Evolutionary conservation across 306 rosid genomes (phyloP), one percentile per base, ranked within the genome.

Genomic region (Vigna trinervia): DNA sequence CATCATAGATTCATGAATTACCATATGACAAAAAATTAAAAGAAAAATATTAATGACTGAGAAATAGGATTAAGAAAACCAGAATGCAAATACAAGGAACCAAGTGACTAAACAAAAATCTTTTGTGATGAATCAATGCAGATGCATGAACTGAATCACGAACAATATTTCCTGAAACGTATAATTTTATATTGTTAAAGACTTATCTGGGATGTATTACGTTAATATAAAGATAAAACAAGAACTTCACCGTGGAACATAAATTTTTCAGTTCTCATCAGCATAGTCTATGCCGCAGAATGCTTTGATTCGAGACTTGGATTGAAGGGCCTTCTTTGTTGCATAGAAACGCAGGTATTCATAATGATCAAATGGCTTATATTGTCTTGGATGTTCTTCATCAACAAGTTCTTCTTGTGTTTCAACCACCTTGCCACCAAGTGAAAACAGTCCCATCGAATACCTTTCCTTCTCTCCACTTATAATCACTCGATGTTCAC

Each of bases 381-480:
- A 83, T n/a, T 15, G 43, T 62, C 13, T 32, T 32, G 78, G 78
- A 69, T 83, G 86, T 5, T 79, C 78, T 61, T 83, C 86, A 62
- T 79, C 86, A 60, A 83, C 48, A 1, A 83, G 36, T 26, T 79
- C 84, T 62, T 83, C 65, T 61, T 52, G 78, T 34, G 81, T 14
- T 26, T 74, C 7, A 52, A 79, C 9, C 12, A 69, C 32, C 70
- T 74, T 74, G 1, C 34, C 57, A 0, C 78, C 62, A 46, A 83
- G 64, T 46, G 81, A 78, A 75, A 69, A 83, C 23, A 83, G 61
- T 62, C 86, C 86, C 69, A 83, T 53, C 0, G 84, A 83, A 36
- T 3, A 83, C 26, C 86, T 74, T 19, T 52, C 75, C 52, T 79
- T 75, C 74, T 83, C 45, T 54, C 4, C 83, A 23, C 9, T 83